Percentiles rank a stretch among this genome's conserved stretches.
phyloP scores from a whole-genome alignment of 768 basidiomycete genomes.

The Neoboletus brunneissimus region DNA sequence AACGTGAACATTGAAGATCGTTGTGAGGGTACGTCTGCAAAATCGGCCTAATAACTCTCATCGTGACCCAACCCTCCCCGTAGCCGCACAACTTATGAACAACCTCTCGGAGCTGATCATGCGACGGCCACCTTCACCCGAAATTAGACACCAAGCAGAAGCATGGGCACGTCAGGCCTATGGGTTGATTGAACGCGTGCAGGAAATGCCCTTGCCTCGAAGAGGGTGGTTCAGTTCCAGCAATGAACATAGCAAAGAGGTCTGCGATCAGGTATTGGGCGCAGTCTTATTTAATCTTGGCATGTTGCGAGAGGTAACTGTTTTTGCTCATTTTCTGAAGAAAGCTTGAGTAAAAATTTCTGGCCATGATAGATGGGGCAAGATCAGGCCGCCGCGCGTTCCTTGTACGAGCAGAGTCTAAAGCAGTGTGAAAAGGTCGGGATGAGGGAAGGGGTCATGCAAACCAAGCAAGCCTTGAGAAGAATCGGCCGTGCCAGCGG shows the following conservation, averaged over 20 bases:
- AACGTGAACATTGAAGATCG: constrained; percentile 43
- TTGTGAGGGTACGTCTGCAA: constrained; percentile 51
- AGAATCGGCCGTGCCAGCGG: constrained; percentile 18
- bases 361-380: constrained; percentile 30
- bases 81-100: constrained; percentile 49
- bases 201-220: constrained; percentile 15
- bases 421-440: constrained; percentile 31
- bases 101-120: constrained; percentile 45
- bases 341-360: neutral
- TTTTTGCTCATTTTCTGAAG: neutral
- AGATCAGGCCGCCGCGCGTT: constrained; percentile 28
- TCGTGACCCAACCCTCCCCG: neutral
- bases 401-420: constrained; percentile 33
- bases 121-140: constrained; percentile 36
- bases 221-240: constrained; percentile 18
- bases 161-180: constrained; percentile 57
- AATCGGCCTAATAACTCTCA: neutral
- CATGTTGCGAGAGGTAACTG: constrained; percentile 44
- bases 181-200: constrained; percentile 31
- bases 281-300: constrained; percentile 63
- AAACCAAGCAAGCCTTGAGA: constrained; percentile 35
- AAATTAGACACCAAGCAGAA: constrained; percentile 47
- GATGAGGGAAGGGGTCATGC: constrained; percentile 35
- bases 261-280: constrained; percentile 55
- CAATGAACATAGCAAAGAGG: constrained; percentile 30